These are phyloP conservation scores for Nemania diffusa DNA, from an alignment of 2,329 filamentous ascomycete genomes.

Conservation along the genomic window DNA sequence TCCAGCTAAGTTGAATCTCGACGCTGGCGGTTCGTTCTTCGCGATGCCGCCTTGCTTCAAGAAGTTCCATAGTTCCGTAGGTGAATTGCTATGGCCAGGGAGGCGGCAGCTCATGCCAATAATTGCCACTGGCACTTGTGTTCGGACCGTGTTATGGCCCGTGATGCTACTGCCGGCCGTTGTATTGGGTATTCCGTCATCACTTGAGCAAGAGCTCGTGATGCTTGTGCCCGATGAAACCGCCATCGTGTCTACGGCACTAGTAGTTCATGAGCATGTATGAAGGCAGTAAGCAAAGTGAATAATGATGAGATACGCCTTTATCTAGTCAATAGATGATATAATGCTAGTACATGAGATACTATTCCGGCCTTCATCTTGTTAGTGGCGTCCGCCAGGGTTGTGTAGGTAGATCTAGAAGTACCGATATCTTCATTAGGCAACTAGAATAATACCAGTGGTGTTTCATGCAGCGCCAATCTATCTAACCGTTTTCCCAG, in stretches of 20 bases:
- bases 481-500: neutral
- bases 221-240: slow-evolving; percentile 16
- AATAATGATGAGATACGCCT: neutral
- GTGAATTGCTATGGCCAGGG: slow-evolving; percentile 26
- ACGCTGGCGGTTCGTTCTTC: slow-evolving; percentile 18
- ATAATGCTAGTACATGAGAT: neutral
- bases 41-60: slow-evolving; percentile 28
- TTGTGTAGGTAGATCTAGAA: neutral
- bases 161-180: neutral
- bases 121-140: slow-evolving; percentile 19
- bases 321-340: neutral
- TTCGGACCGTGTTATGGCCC: neutral
- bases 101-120: slow-evolving; percentile 31
- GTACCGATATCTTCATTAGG: neutral
- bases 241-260: neutral
- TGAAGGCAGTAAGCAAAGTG: neutral
- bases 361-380: neutral
- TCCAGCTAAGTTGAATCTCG: slow-evolving; percentile 12
- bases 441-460: neutral
- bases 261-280: neutral
- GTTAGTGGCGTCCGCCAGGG: neutral
- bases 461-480: neutral
- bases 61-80: slow-evolving; percentile 26
- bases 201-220: slow-evolving; percentile 22
- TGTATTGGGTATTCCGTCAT: slow-evolving; percentile 1